Evolutionary conservation across 2,329 filamentous ascomycete genomes (phyloP).

Genomic region (Dothiorella sarmentorum): DNA sequence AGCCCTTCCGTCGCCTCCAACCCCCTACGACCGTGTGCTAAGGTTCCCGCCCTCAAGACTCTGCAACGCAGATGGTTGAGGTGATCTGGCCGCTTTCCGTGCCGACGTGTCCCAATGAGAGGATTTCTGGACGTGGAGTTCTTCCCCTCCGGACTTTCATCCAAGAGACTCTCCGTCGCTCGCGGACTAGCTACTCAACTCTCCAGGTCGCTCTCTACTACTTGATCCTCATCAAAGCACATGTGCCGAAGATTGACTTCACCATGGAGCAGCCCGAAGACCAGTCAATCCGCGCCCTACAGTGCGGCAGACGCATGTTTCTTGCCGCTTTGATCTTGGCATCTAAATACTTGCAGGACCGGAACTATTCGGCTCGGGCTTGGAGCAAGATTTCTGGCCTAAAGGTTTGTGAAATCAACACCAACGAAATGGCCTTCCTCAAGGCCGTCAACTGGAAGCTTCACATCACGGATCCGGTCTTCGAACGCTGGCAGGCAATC

Average conservation of each 20-base stretch:
- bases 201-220: constrained; percentile 97
- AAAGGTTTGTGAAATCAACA: constrained; percentile 88
- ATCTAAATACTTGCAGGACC: constrained; percentile 96
- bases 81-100: constrained; percentile 94
- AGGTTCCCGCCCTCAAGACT: constrained; percentile 62
- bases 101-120: constrained; percentile 68
- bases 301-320: constrained; percentile 97
- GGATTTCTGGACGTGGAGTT: constrained; percentile 63
- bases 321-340: constrained; percentile 90
- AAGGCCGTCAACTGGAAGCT: constrained; percentile 89
- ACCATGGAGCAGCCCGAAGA: constrained; percentile 81
- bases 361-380: constrained; percentile 93
- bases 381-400: constrained; percentile 99
- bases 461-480: constrained; percentile 84
- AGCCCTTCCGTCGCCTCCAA: constrained; percentile 44
- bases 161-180: constrained; percentile 91
- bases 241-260: constrained; percentile 79
- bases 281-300: constrained; percentile 72
- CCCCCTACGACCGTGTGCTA: constrained; percentile 18
- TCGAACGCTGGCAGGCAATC: constrained; percentile 91
- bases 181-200: constrained; percentile 94
- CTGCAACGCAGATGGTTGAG: constrained; percentile 94
- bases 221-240: constrained; percentile 86
- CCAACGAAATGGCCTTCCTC: constrained; percentile 91
- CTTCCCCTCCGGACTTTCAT: constrained; percentile 93